phyloP scores from a whole-genome alignment of 768 basidiomycete genomes.

The Tephrocybe sp. region DNA sequence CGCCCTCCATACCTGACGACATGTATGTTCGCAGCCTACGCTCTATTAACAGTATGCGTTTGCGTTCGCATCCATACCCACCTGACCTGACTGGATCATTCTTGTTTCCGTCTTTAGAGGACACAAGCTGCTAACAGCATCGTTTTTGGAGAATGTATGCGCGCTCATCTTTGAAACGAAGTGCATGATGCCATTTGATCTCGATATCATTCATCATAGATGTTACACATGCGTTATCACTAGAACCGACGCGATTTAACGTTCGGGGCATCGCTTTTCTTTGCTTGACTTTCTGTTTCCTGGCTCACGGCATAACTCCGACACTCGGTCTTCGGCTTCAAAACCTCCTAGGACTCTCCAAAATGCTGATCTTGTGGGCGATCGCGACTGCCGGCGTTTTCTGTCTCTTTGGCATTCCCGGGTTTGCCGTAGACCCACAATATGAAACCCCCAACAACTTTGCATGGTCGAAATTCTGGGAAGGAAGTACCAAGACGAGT shows the following conservation, averaged over 20 bases:
- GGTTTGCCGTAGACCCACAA: constrained; percentile 43
- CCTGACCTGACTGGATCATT: no score
- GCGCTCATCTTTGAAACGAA: no score
- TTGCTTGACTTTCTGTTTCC: constrained; percentile 52
- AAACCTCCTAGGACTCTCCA: constrained; percentile 59
- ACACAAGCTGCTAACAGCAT: constrained; percentile 55
- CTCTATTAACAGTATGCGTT: constrained; percentile 48
- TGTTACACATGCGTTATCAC: constrained; percentile 47
- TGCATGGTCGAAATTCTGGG: constrained; percentile 58
- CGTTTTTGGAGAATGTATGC: constrained; percentile 70
- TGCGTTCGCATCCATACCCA: not conserved
- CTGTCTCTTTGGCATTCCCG: constrained; percentile 44
- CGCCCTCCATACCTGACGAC: constrained; percentile 57
- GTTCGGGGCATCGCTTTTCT: constrained; percentile 49
- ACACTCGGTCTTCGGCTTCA: constrained; percentile 59
- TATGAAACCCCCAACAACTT: constrained; percentile 56
- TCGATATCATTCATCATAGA: constrained; percentile 35
- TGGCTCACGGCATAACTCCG: constrained; percentile 52
- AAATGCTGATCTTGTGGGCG: constrained; percentile 48
- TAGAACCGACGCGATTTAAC: constrained; percentile 41
- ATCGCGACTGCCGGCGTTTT: constrained; percentile 54
- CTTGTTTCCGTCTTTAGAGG: no score
- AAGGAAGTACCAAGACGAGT: constrained; percentile 46
- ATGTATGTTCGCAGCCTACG: constrained; percentile 56
- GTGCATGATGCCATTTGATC: no score